phyloP scores from a whole-genome alignment of 352 stramenopile genomes.

The Chrysophaeum taylorii region DNA sequence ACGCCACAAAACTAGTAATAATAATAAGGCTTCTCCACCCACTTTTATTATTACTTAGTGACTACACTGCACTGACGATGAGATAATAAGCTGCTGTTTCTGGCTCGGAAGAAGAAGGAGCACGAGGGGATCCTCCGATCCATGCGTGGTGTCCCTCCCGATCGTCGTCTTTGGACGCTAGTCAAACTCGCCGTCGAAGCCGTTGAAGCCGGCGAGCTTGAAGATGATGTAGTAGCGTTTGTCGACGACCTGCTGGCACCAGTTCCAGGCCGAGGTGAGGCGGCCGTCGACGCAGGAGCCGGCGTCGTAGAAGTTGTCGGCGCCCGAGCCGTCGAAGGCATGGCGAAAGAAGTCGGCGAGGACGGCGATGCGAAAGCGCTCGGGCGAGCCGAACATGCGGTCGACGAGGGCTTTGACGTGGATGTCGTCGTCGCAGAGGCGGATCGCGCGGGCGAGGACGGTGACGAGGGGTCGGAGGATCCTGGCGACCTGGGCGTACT shows the following conservation, averaged over 20 bases:
- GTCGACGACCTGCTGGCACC: conserved; percentile 81
- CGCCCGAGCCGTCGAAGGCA: conserved; percentile 85
- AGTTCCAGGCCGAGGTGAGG: conserved; percentile 93
- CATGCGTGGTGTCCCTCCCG: conserved; percentile 12
- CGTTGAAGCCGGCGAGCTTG: conserved; percentile 86
- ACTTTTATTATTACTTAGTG: too few relatives aligned
- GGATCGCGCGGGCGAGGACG: conserved; percentile 48
- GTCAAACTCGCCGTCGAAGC: conserved; percentile 89
- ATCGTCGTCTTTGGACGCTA: conserved; percentile 17
- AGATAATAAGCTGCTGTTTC: neutral
- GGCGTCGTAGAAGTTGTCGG: conserved; percentile 87
- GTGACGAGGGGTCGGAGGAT: conserved; percentile 55
- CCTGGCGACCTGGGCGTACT: conserved; percentile 79
- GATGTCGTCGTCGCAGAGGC: conserved; percentile 39
- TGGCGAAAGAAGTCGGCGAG: conserved; percentile 88
- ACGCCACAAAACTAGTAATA: too few relatives aligned
- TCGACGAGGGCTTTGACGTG: conserved; percentile 44
- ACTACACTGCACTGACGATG: neutral
- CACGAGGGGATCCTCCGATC: neutral
- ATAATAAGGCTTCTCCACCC: too few relatives aligned
- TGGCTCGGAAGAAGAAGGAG: neutral
- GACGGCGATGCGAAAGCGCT: conserved; percentile 70
- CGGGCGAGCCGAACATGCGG: conserved; percentile 61
- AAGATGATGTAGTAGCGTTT: conserved; percentile 91
- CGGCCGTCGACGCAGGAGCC: conserved; percentile 88